A percentile compares a stretch with the other conserved stretches of the same genome.
phyloP scores from a whole-genome alignment of 306 rosid genomes.

The Sicyos edulis region DNA sequence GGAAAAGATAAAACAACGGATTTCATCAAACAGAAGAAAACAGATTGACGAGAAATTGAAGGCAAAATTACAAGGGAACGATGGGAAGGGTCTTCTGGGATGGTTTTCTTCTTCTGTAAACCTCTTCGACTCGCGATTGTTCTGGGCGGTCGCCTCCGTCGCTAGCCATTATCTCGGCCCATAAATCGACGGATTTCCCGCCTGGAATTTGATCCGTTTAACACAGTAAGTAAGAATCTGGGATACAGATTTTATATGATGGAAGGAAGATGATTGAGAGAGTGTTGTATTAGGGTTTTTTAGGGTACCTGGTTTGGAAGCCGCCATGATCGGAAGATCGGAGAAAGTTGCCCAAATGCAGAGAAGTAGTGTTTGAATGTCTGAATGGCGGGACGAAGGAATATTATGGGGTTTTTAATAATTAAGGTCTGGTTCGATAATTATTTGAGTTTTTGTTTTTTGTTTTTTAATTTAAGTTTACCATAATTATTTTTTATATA shows the following conservation, averaged over 20 bases:
- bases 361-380: slow-evolving; percentile 19
- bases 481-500: too few relatives aligned
- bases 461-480: too few relatives aligned
- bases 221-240: not conserved
- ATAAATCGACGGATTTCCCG: slow-evolving; percentile 30
- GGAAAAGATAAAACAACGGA: not conserved
- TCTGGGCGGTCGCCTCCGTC: slow-evolving; percentile 27
- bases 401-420: too few relatives aligned
- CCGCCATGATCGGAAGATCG: slow-evolving; percentile 24
- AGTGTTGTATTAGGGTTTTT: not conserved
- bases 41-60: not conserved
- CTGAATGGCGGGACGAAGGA: slow-evolving; percentile 28
- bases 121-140: slow-evolving; percentile 30
- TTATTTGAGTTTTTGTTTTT: too few relatives aligned
- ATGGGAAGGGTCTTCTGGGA: slow-evolving; percentile 26
- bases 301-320: slow-evolving; percentile 29
- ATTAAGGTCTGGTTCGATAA: too few relatives aligned
- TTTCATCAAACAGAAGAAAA: not conserved
- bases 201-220: slow-evolving; percentile 4
- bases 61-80: slow-evolving; percentile 30
- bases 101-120: slow-evolving; percentile 60
- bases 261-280: not conserved
- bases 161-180: slow-evolving; percentile 47
- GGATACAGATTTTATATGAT: not conserved
- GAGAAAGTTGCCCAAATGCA: not conserved